Conservation (phyloP, 257 asterid genomes). For the Prunella vulgaris region DNA sequence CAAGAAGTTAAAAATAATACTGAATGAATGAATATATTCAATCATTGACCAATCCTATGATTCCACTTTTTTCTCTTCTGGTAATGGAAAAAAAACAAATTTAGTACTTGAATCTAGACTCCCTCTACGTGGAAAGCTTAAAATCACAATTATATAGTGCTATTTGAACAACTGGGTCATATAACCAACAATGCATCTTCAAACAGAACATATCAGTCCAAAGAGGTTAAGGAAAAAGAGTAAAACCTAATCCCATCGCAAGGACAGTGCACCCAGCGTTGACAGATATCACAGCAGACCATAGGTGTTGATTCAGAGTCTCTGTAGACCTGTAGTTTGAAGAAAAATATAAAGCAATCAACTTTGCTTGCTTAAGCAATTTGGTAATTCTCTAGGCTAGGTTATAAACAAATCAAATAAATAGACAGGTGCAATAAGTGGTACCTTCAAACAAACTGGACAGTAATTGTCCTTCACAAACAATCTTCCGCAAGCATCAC, state of each 20-base stretch:
- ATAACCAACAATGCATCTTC: not conserved
- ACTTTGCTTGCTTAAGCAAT: slow-evolving; percentile 17
- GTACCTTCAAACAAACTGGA: slow-evolving; percentile 95
- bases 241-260: slow-evolving; percentile 93
- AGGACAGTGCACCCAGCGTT: slow-evolving; percentile 97
- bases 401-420: slow-evolving; percentile 7
- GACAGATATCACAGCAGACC: slow-evolving; percentile 98
- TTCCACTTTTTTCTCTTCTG: no score
- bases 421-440: slow-evolving; percentile 3
- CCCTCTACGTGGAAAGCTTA: not conserved
- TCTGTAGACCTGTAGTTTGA: slow-evolving; percentile 71
- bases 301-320: slow-evolving; percentile 99
- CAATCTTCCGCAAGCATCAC: slow-evolving; percentile 99
- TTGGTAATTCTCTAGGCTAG: slow-evolving; percentile 2
- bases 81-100: slow-evolving; percentile 3
- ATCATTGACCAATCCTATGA: no score
- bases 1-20: no score
- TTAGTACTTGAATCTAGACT: not conserved
- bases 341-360: slow-evolving; percentile 20
- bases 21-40: no score
- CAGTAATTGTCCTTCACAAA: slow-evolving; percentile 92
- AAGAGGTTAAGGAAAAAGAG: slow-evolving; percentile 8
- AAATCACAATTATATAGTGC: slow-evolving; percentile 7
- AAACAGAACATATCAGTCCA: not conserved
- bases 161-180: not conserved